Percentiles rank a stretch among this genome's conserved stretches.
These are phyloP conservation scores for sunflower (Helianthus annuus) DNA, from an alignment of 129 eudicot species.

Conservation along the genomic window DNA sequence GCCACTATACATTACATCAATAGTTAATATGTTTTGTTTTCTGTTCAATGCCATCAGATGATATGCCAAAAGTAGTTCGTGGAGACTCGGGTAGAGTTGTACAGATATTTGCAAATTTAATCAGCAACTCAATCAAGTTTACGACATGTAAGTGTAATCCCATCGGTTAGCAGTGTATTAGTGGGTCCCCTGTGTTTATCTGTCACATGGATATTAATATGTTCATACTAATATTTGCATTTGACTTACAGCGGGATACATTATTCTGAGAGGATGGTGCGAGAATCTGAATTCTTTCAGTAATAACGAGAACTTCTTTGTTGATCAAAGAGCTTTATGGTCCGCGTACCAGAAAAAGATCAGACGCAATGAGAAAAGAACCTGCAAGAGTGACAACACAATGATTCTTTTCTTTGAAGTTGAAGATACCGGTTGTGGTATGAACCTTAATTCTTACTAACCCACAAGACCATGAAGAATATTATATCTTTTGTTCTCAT, in stretches of 20 bases:
- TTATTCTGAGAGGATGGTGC: slow-evolving; percentile 89
- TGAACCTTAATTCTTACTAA: slow-evolving; percentile 25
- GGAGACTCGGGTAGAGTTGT: slow-evolving; percentile 96
- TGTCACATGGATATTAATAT: slow-evolving; percentile 3
- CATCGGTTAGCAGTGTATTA: no score
- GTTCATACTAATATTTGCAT: slow-evolving; percentile 18
- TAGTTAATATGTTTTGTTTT: slow-evolving; percentile 21
- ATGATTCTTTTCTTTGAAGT: slow-evolving; percentile 84
- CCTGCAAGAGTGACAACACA: slow-evolving; percentile 58
- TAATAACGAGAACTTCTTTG: slow-evolving; percentile 29
- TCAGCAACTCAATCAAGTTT: slow-evolving; percentile 94
- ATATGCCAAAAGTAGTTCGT: slow-evolving; percentile 71
- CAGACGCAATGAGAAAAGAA: slow-evolving; percentile 30
- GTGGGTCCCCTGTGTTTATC: background rate
- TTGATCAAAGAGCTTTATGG: slow-evolving; percentile 46
- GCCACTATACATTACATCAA: no score
- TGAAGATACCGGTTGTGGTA: slow-evolving; percentile 96
- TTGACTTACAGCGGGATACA: slow-evolving; percentile 76
- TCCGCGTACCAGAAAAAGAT: slow-evolving; percentile 40
- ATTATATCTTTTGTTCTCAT: slow-evolving; percentile 10
- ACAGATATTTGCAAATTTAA: slow-evolving; percentile 92
- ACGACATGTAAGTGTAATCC: slow-evolving; percentile 65
- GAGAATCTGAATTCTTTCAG: slow-evolving; percentile 43
- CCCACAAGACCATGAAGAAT: slow-evolving; percentile 11
- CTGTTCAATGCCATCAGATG: slow-evolving; percentile 53